Evolutionary conservation across 345 rosid genomes (phyloP).

Genomic region (Anastatica hierochuntica): DNA sequence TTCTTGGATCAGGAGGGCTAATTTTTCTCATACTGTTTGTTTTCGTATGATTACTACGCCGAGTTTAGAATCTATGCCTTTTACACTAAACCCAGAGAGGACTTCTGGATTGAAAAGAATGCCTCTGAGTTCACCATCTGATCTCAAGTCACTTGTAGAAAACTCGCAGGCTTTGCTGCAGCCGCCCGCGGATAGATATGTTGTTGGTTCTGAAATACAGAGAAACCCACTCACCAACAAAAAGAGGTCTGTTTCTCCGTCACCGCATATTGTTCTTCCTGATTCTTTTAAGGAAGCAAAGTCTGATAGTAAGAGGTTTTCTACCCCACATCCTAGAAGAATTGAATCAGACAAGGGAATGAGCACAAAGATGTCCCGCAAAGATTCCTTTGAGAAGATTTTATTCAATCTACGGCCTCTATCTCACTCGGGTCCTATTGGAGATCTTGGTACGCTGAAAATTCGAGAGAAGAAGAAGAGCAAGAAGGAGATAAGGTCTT

Average conservation of each 20-base stretch:
- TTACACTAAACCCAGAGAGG: conserved; percentile 12
- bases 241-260: conserved; percentile 60
- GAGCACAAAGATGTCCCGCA: conserved; percentile 21
- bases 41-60: conserved; percentile 48
- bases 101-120: conserved; percentile 33
- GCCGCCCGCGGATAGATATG: not conserved
- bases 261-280: conserved; percentile 34
- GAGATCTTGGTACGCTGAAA: conserved; percentile 39
- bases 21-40: conserved; percentile 61
- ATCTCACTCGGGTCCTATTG: conserved; percentile 37
- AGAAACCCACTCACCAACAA: conserved; percentile 28
- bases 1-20: conserved; percentile 76
- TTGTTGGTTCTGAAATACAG: conserved; percentile 21
- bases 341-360: conserved; percentile 27
- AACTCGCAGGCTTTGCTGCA: conserved; percentile 16
- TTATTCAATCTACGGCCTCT: conserved; percentile 10
- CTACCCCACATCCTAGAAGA: conserved; percentile 54
- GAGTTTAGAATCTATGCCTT: conserved; percentile 30
- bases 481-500: conserved; percentile 53
- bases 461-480: conserved; percentile 33
- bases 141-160: conserved; percentile 20
- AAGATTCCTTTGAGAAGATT: conserved; percentile 25
- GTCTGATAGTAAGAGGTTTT: conserved; percentile 44
- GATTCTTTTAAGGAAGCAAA: conserved; percentile 58
- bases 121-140: conserved; percentile 19